phyloP scores from a whole-genome alignment of 1,284 basidiomycete species.

The Porogramme epimiltina region DNA sequence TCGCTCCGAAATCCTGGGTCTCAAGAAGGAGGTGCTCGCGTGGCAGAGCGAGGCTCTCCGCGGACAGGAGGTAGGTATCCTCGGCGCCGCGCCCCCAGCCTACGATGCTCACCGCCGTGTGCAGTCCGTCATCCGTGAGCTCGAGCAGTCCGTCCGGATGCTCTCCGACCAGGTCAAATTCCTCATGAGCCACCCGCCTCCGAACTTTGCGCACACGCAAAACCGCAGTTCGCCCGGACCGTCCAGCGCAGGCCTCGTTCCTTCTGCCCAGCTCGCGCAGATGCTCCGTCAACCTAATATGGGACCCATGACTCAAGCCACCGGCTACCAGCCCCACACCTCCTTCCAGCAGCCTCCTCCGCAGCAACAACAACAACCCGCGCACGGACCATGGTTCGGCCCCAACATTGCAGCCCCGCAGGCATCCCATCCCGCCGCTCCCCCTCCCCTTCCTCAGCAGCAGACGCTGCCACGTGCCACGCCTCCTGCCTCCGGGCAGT shows the following conservation, averaged over 20 bases:
- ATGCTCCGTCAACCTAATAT: conserved; percentile 29
- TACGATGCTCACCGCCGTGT: conserved; percentile 2
- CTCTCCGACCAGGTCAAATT: conserved; percentile 81
- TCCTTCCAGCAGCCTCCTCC: conserved; percentile 28
- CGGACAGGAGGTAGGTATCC: conserved; percentile 67
- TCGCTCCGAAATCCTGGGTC: conserved; percentile 66
- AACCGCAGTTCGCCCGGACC: conserved; percentile 46
- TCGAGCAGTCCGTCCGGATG: conserved; percentile 72
- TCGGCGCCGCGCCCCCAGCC: too few species aligned
- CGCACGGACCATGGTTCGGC: conserved; percentile 59
- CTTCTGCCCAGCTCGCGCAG: conserved; percentile 21
- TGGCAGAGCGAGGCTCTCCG: conserved; percentile 80
- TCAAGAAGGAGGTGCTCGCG: conserved; percentile 74
- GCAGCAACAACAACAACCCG: conserved; percentile 32
- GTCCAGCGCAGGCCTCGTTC: conserved; percentile 19
- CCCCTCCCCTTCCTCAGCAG: conserved; percentile 58
- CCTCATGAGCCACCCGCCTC: conserved; percentile 53
- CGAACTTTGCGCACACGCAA: conserved; percentile 38
- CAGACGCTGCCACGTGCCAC: conserved; percentile 37
- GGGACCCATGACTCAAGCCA: conserved; percentile 24
- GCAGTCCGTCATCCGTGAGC: conserved; percentile 71
- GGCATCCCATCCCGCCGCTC: conserved; percentile 70
- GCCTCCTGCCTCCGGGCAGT: conserved; percentile 49
- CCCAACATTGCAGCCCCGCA: conserved; percentile 69
- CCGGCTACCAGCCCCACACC: conserved; percentile 23